These are phyloP conservation scores for Oryza australiensis DNA, from an alignment of 176 grass and related monocot genomes.

Conservation along the genomic window DNA sequence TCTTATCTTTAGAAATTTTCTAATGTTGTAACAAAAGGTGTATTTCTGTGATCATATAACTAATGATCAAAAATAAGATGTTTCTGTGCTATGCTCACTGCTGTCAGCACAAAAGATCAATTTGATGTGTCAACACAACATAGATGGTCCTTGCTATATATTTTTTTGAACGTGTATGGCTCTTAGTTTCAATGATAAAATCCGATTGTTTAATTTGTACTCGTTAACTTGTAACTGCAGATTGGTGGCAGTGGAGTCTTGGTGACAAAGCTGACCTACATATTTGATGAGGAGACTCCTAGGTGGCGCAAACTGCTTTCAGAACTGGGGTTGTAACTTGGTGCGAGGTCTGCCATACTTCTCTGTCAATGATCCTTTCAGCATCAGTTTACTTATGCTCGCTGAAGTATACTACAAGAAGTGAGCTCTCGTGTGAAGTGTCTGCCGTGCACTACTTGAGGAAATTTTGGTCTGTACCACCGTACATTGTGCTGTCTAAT, in stretches of 20 bases:
- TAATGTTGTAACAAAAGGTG: background rate
- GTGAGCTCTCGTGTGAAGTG: background rate
- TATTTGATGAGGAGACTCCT: conserved; percentile 93
- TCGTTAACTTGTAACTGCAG: conserved; percentile 32
- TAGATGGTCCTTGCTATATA: background rate
- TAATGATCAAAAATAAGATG: background rate
- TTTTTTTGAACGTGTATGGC: background rate
- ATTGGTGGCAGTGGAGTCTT: conserved; percentile 91
- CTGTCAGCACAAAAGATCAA: background rate
- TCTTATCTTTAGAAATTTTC: background rate
- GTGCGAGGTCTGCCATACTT: background rate
- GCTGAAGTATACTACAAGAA: conserved; percentile 23
- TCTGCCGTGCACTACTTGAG: background rate
- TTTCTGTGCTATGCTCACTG: background rate
- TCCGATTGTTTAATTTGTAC: background rate
- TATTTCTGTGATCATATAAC: background rate
- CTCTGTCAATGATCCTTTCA: background rate
- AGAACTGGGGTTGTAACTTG: conserved; percentile 68
- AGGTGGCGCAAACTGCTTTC: conserved; percentile 81
- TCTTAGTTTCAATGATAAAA: background rate
- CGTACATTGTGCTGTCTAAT: background rate
- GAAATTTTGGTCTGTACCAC: conserved; percentile 1
- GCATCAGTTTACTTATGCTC: background rate
- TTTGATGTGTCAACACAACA: background rate
- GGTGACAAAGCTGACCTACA: conserved; percentile 91